Base-by-base conservation (phyloP, 805 yeast species). In the Candida ponderosae region DNA sequence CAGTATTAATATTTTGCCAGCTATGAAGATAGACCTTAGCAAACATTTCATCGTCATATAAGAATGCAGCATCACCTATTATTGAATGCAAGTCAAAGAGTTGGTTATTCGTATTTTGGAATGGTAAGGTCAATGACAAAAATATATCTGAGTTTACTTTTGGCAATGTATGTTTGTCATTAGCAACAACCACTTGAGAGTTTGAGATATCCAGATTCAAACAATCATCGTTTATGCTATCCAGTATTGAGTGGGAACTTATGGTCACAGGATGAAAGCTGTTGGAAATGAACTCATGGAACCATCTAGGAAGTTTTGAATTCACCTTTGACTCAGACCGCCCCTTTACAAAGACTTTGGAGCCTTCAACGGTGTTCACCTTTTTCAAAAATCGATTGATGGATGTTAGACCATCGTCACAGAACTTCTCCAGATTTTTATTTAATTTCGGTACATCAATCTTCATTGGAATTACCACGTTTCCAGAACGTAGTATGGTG, bases 1-100 rank as follows among this genome's bases (percentile, higher is more conserved):
- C 15, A 0, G 54, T 47, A 3, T n/a, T 15, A n/a, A 46, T 42
- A 5, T 42, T 28, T 24, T 46, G 53, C 57, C 55, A 52, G 21
- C 43, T 43, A n/a, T 34, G 23, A 14, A 47, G 39, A 30, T 42
- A 39, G 2, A 50, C 32, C 29, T 43, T 42, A 27, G 42, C n/a
- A 16, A 48, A 33, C 15, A 36, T 32, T 2, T 42, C 32, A 15
- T 35, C 45, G 1, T 42, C 35, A 29, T 40, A 34, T 2, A 37
- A 5, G 21, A 50, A 29, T 26, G 40, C 35, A 5, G 42, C 13
- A 31, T 42, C 48, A 18, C 54, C 54, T 18, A 40, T 31, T 0
- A 47, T 27, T 11, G 32, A 32, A 4, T 37, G 18, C 17, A 48
- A 8, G 4, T 43, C 33, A 19, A 48, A 39, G 17, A 48, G 17